Evolutionary conservation across 2,329 filamentous ascomycete species (phyloP).

Genomic region (Onygenales sp.): DNA sequence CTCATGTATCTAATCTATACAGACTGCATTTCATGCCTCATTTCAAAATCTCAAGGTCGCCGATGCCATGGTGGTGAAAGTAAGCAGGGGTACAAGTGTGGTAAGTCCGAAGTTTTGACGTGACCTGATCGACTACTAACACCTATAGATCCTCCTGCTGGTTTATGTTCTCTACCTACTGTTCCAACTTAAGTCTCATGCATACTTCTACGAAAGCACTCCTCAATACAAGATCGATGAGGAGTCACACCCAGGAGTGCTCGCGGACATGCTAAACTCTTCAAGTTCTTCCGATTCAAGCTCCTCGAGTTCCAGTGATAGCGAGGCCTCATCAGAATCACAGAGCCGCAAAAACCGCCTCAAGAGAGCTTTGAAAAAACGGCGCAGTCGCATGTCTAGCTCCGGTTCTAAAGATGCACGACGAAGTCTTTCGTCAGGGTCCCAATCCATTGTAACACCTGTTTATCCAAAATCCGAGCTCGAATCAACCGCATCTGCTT

Average conservation of each 20-base stretch:
- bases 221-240: conserved; percentile 90
- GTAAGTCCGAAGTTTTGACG: conserved; percentile 38
- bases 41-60: conserved; percentile 57
- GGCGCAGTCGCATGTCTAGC: conserved; percentile 68
- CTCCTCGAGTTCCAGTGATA: conserved; percentile 50
- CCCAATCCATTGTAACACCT: conserved; percentile 6
- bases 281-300: conserved; percentile 47
- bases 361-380: conserved; percentile 62
- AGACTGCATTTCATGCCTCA: conserved; percentile 87
- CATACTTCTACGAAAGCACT: conserved; percentile 86
- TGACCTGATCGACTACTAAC: neutral
- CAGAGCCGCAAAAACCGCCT: conserved; percentile 61
- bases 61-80: conserved; percentile 64
- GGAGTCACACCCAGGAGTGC: conserved; percentile 75
- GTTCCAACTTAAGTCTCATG: conserved; percentile 86
- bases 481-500: neutral
- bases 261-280: conserved; percentile 71
- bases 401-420: conserved; percentile 56
- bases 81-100: conserved; percentile 83
- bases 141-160: conserved; percentile 57
- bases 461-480: neutral
- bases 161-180: conserved; percentile 77
- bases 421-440: conserved; percentile 27
- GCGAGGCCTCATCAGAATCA: conserved; percentile 57
- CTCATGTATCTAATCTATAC: neutral